These are phyloP conservation scores for Fraxinus excelsior DNA, from an alignment of 257 asterid species.

Conservation along the genomic window DNA sequence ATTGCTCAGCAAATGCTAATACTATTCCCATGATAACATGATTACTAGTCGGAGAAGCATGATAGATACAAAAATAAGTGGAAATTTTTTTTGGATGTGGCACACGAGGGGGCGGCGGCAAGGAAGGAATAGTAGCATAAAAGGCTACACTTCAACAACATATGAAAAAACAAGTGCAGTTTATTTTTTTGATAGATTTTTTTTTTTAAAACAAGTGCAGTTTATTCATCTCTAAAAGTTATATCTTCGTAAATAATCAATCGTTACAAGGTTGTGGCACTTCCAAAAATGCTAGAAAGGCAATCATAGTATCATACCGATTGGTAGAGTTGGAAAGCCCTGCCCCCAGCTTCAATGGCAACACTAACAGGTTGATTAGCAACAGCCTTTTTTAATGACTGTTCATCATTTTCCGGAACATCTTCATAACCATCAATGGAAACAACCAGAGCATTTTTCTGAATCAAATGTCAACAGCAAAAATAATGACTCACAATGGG, in stretches of 20 bases:
- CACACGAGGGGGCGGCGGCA: no score
- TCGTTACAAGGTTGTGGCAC: not conserved
- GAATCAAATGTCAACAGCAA: not conserved
- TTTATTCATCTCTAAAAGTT: no score
- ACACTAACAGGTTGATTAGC: constrained; percentile 79
- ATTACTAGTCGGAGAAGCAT: not conserved
- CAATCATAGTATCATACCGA: constrained; percentile 47
- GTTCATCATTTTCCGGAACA: constrained; percentile 70
- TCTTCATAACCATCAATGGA: constrained; percentile 77
- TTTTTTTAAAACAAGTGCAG: no score
- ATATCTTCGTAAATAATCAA: not conserved
- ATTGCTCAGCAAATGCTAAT: not conserved
- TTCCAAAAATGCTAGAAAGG: not conserved
- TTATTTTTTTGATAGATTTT: no score
- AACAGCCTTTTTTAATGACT: constrained; percentile 71
- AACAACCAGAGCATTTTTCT: constrained; percentile 80
- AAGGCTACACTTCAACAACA: no score
- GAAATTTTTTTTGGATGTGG: no score
- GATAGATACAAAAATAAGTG: not conserved
- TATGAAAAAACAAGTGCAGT: no score
- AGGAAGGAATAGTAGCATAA: no score
- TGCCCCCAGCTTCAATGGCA: constrained; percentile 93
- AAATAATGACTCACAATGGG: not conserved
- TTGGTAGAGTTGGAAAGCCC: constrained; percentile 82
- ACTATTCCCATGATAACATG: not conserved